Base-by-base conservation (phyloP, 202 grass and related monocot genomes). In the Saccharum hybrid region DNA sequence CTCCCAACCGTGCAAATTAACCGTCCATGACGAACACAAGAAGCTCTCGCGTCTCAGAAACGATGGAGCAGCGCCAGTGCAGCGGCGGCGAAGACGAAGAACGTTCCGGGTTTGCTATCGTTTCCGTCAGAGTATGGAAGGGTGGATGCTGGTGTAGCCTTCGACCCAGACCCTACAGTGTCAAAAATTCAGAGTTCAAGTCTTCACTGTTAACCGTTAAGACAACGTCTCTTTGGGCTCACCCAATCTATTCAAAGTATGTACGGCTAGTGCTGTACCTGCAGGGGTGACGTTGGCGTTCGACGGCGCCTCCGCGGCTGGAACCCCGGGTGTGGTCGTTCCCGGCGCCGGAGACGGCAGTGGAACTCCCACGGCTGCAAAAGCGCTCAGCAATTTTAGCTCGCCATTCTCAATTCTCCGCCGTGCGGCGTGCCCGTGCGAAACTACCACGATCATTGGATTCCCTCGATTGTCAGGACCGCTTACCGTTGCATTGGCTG, bases 401-500 rank as follows among this genome's bases (percentile, higher is more conserved):
- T 36, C 0, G 22, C 0, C 23, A 8, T 30, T 18, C 23, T 40
- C 61, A 64, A 23, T 19, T 28, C 4, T 14, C 71, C 14, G 2
- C 6, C 67, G 26, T 26, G 26, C 26, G 26, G 26, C 26, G 52
- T n/a, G 48, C 4, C 4, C 18, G 54, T 21, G 49, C 0, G 1
- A 40, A 71, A 33, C 21, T 19, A 54, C 52, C 10, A 28, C 12
- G 59, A 62, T 19, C 26, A 26, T 26, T 38, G 1, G 7, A 0
- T 12, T 16, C 16, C 1, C 13, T 40, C 3, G 0, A 14, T 7
- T 11, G 14, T 11, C 2, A 28, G 13, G 13, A 6, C 12, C 9
- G 64, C 90, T 76, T 77, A 93, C 93, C 34, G 81, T 86, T 66
- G 86, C 94, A 96, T 9, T 91, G 64, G 66, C 73, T 90, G 81